Base-by-base conservation (phyloP, 2,329 filamentous ascomycete genomes). In the Penicillium sclerotiorum region DNA sequence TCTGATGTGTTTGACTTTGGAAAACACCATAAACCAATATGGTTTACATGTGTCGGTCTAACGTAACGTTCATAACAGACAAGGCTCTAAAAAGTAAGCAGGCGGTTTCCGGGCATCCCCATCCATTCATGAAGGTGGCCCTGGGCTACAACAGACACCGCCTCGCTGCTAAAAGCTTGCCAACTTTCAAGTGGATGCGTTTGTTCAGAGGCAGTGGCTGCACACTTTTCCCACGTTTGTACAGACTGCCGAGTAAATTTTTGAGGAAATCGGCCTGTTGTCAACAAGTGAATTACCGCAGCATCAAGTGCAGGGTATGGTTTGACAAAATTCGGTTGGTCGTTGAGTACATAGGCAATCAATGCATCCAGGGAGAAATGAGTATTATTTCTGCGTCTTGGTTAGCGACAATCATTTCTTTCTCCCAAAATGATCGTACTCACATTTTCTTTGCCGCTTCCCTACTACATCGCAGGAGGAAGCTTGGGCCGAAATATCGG, bases 381-480 rank as follows among this genome's bases (percentile, higher is more conserved):
- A 37, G 18, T 36, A 18, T 48, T 35, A 25, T 48, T 48, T 47
- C 45, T 48, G 18, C 28, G 36, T 42, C 36, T 48, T 8, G 42
- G 45, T 33, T 40, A 17, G 23, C 25, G 37, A 23, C 9, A 17
- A 9, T 15, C 5, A 23, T 11, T 30, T 32, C 37, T 25, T 42
- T 12, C 12, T 41, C 8, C 12, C 30, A 4, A 13, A 41, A 35
- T 23, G 17, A 48, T 17, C 12, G 7, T 28, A 28, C 45, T 42
- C n/a, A 48, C 13, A 48, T 48, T 42, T 42, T 48, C 22, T 48
- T 48, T 4, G 9, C 37, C 25, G 45, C 45, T 48, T 41, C 45
- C 21, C 33, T 48, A 17, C 45, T 48, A 18, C 28, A 48, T 36
- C 45, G 27, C 25, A 48, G 37, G 37, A 48, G 45, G 15, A 48